These are phyloP conservation scores for Emmonsiellopsis sp. DNA, from an alignment of 2,329 filamentous ascomycete species.

Conservation along the genomic window DNA sequence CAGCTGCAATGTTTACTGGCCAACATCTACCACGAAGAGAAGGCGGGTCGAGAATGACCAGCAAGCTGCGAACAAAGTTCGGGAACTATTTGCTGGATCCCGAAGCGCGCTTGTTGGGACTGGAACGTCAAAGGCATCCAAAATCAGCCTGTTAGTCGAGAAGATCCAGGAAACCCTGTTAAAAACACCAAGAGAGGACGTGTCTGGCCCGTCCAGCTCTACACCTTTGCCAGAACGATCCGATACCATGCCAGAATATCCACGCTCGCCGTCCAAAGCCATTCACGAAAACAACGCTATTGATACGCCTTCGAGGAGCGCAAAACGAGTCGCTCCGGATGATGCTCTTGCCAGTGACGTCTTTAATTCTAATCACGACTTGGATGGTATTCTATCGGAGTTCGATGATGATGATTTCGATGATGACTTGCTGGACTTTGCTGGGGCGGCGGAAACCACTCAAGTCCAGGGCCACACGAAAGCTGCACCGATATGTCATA, in stretches of 20 bases:
- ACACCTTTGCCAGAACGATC: slow-evolving; percentile 32
- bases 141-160: slow-evolving; percentile 52
- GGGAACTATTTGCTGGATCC: slow-evolving; percentile 34
- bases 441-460: slow-evolving; percentile 6
- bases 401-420: slow-evolving; percentile 41
- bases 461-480: not conserved
- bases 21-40: slow-evolving; percentile 51
- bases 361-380: not conserved
- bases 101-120: slow-evolving; percentile 27
- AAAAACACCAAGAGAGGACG: slow-evolving; percentile 20
- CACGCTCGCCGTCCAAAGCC: slow-evolving; percentile 22
- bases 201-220: slow-evolving; percentile 29
- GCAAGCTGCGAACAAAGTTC: slow-evolving; percentile 34
- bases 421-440: slow-evolving; percentile 33
- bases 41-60: slow-evolving; percentile 46
- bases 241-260: slow-evolving; percentile 21
- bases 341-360: not conserved
- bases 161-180: slow-evolving; percentile 49
- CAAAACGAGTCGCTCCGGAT: not conserved
- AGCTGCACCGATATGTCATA: not conserved
- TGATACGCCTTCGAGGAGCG: slow-evolving; percentile 18
- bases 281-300: slow-evolving; percentile 5
- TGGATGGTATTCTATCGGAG: slow-evolving; percentile 29
- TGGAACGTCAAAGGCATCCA: slow-evolving; percentile 31
- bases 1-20: slow-evolving; percentile 62